Percentiles rank a stretch among this genome's conserved stretches.
Conservation (phyloP, 768 basidiomycete genomes). For the Trametes coccinea region DNA sequence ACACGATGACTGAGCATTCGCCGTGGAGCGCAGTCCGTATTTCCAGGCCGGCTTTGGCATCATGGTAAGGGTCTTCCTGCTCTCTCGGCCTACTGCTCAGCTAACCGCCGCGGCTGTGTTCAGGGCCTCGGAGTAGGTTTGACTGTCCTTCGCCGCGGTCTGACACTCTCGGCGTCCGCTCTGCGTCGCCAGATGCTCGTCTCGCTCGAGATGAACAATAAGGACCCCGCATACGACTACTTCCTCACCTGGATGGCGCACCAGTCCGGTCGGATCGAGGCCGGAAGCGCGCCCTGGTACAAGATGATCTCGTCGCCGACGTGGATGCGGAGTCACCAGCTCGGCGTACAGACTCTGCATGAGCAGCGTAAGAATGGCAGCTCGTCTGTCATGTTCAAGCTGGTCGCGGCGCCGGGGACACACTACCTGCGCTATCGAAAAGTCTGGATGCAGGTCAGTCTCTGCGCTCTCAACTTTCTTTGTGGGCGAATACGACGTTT, state of each 20-base stretch:
- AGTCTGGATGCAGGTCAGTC: conserved; percentile 90
- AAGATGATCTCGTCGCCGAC: conserved; percentile 26
- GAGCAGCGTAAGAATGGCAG: conserved; percentile 91
- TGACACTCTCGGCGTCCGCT: conserved; percentile 67
- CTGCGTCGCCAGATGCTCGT: conserved; percentile 91
- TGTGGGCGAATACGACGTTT: not conserved
- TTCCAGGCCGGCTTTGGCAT: conserved; percentile 98
- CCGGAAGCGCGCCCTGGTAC: conserved; percentile 31
- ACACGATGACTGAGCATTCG: conserved; percentile 10
- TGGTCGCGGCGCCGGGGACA: conserved; percentile 94
- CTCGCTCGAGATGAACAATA: conserved; percentile 93
- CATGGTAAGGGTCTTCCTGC: conserved; percentile 59
- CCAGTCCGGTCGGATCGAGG: conserved; percentile 46
- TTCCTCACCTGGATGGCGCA: conserved; percentile 95
- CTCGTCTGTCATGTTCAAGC: conserved; percentile 82
- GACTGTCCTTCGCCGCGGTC: conserved; percentile 68
- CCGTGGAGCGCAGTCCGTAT: conserved; percentile 68
- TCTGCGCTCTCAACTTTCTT: not conserved
- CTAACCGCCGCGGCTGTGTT: not conserved
- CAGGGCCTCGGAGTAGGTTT: conserved; percentile 92
- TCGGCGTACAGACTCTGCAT: conserved; percentile 91
- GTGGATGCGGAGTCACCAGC: conserved; percentile 82
- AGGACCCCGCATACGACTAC: conserved; percentile 94
- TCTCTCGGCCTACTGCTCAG: too few relatives aligned
- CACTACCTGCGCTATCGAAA: conserved; percentile 90